Evolutionary conservation across 768 basidiomycete genomes (phyloP).

Genomic region (Agaricus sinodeliciosus): DNA sequence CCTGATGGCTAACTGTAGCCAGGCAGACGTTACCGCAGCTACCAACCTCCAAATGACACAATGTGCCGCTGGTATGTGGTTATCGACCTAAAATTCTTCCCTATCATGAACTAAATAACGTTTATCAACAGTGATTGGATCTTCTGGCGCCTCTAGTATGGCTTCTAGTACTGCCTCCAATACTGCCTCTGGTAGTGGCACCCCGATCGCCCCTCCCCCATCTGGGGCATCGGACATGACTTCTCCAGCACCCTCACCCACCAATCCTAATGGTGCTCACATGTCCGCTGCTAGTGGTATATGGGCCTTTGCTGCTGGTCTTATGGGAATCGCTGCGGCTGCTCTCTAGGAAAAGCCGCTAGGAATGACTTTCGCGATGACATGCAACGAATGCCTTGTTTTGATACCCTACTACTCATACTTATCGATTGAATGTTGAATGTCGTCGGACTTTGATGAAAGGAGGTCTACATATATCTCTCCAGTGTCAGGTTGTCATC

Average conservation of each 20-base stretch:
- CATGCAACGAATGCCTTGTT: too few species aligned
- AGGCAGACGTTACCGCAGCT: slow-evolving; percentile 15
- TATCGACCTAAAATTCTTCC: neutral
- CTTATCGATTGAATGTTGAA: too few species aligned
- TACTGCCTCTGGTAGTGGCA: neutral
- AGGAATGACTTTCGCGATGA: too few species aligned
- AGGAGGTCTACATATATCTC: too few species aligned
- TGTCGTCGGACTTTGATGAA: too few species aligned
- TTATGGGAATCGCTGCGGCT: neutral
- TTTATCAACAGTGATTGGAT: neutral
- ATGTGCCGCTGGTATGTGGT: slow-evolving; percentile 15
- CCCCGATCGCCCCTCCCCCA: slow-evolving; percentile 6
- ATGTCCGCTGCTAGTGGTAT: neutral
- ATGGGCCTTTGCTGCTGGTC: slow-evolving; percentile 2
- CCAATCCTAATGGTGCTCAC: neutral
- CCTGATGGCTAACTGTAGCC: slow-evolving; percentile 14
- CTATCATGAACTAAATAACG: neutral
- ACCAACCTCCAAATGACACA: slow-evolving; percentile 14
- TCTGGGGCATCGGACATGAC: neutral
- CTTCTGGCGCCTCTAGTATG: neutral
- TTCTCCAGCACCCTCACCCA: neutral
- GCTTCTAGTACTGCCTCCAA: neutral
- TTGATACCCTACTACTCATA: neutral
- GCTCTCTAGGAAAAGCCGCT: neutral
- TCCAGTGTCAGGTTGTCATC: too few species aligned